These are phyloP conservation scores for Cyberlindnera euphorbiiphila DNA, from an alignment of 805 yeast genomes.

Conservation along the genomic window DNA sequence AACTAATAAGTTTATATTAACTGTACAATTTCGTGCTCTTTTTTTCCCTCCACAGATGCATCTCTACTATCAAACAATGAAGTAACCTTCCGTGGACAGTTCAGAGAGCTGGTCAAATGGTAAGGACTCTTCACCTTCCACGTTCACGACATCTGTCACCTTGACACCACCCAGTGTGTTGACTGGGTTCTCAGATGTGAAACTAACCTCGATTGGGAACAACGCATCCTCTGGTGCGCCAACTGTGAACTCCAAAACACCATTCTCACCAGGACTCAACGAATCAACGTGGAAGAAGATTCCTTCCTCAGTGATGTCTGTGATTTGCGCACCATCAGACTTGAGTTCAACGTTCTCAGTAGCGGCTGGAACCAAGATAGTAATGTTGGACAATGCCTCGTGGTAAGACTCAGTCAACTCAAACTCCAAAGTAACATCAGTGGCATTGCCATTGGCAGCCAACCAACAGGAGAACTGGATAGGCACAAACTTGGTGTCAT, in stretches of 20 bases:
- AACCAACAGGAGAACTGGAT: conserved; percentile 84
- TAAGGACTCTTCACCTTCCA: conserved; percentile 50
- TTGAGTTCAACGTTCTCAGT: conserved; percentile 50
- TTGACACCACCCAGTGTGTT: conserved; percentile 63
- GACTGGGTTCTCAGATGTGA: conserved; percentile 45
- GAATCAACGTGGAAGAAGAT: conserved; percentile 59
- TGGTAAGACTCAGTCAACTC: conserved; percentile 54
- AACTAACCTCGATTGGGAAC: conserved; percentile 81
- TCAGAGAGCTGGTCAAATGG: conserved; percentile 67
- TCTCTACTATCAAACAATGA: conserved; percentile 47
- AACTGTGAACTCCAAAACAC: conserved; percentile 75
- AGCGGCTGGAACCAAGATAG: conserved; percentile 63
- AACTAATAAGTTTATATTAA: no score
- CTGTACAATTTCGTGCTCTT: no score
- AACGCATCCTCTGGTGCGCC: conserved; percentile 77
- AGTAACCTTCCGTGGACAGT: conserved; percentile 55
- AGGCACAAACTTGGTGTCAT: conserved; percentile 55
- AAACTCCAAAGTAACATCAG: conserved; percentile 83
- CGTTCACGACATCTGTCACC: conserved; percentile 53
- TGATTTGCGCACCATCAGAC: conserved; percentile 51
- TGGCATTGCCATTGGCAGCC: conserved; percentile 53
- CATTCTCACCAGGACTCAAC: conserved; percentile 51
- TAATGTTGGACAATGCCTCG: conserved; percentile 49
- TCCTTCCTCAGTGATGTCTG: conserved; percentile 64
- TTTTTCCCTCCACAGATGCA: no score